These are phyloP conservation scores for Mortierella sp. DNA, from an alignment of 371 early-diverging fungal species.

Conservation along the genomic window DNA sequence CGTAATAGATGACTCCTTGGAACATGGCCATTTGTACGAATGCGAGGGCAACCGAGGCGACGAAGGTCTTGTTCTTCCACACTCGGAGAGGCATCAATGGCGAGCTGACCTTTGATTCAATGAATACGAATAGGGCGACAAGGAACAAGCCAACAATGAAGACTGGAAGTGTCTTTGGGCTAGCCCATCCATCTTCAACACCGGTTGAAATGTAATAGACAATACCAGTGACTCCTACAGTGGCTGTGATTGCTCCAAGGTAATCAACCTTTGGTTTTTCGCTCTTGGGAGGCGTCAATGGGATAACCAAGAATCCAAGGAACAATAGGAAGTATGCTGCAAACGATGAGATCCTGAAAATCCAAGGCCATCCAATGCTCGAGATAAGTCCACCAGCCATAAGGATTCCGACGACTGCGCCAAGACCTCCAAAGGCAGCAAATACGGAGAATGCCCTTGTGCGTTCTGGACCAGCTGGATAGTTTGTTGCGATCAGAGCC, in stretches of 20 bases:
- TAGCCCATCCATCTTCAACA: conserved; percentile 43
- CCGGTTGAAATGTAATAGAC: conserved; percentile 48
- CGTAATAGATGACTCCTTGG: conserved; percentile 35
- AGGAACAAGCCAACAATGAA: conserved; percentile 24
- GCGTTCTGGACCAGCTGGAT: conserved; percentile 41
- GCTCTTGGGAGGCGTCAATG: conserved; percentile 19
- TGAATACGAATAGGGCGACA: conserved; percentile 19
- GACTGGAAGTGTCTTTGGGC: conserved; percentile 32
- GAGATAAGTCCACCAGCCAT: conserved; percentile 49
- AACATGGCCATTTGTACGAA: conserved; percentile 36
- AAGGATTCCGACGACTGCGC: conserved; percentile 42
- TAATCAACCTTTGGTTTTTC: conserved; percentile 44
- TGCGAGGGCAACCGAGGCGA: conserved; percentile 23
- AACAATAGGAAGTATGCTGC: conserved; percentile 22
- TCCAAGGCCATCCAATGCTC: conserved; percentile 48
- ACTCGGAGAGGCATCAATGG: conserved; percentile 48
- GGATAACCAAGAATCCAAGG: conserved; percentile 31
- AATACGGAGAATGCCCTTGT: conserved; percentile 45
- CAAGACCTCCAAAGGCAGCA: conserved; percentile 51
- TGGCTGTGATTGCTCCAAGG: conserved; percentile 28
- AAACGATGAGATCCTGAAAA: conserved; percentile 49
- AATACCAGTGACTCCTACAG: conserved; percentile 29
- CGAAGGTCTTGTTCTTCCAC: conserved; percentile 29
- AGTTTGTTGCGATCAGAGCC: conserved; percentile 46
- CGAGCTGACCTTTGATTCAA: conserved; percentile 17